phyloP scores from a whole-genome alignment of 2,329 filamentous ascomycete genomes.

The Ascocoryne sarcoides region DNA sequence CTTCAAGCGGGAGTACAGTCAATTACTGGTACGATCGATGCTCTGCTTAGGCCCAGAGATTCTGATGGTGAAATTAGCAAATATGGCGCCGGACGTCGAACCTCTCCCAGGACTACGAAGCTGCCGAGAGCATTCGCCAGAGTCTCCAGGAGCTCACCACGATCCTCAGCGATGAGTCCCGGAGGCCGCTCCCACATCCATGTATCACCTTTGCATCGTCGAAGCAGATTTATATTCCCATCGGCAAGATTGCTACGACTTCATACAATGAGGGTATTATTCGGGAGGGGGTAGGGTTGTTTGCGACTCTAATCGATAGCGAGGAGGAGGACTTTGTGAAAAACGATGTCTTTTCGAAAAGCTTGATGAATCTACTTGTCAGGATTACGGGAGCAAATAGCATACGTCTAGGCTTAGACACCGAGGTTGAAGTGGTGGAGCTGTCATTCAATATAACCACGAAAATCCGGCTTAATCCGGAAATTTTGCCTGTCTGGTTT shows the following conservation, averaged over 20 bases:
- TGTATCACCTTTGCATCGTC: slow-evolving; percentile 81
- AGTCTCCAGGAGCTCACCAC: slow-evolving; percentile 54
- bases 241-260: slow-evolving; percentile 80
- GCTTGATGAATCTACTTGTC: slow-evolving; percentile 77
- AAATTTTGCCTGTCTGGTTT: slow-evolving; percentile 88
- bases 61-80: slow-evolving; percentile 31
- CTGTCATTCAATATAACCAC: slow-evolving; percentile 92
- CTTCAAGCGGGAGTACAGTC: slow-evolving; percentile 58
- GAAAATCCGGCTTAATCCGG: slow-evolving; percentile 84
- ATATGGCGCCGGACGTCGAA: slow-evolving; percentile 55
- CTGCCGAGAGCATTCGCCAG: slow-evolving; percentile 53
- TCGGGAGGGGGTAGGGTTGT: slow-evolving; percentile 74
- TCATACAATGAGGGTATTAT: slow-evolving; percentile 82
- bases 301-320: slow-evolving; percentile 87
- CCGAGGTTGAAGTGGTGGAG: slow-evolving; percentile 83
- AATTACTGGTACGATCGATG: slow-evolving; percentile 43
- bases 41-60: neutral
- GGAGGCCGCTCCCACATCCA: slow-evolving; percentile 79
- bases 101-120: slow-evolving; percentile 49
- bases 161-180: slow-evolving; percentile 81
- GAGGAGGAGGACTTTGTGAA: slow-evolving; percentile 94
- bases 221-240: slow-evolving; percentile 81
- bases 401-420: slow-evolving; percentile 67
- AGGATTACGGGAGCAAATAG: slow-evolving; percentile 67
- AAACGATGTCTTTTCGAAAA: slow-evolving; percentile 74